Conservation (phyloP, 1,139 yeast species). For the Wickerhamomyces sp. region DNA sequence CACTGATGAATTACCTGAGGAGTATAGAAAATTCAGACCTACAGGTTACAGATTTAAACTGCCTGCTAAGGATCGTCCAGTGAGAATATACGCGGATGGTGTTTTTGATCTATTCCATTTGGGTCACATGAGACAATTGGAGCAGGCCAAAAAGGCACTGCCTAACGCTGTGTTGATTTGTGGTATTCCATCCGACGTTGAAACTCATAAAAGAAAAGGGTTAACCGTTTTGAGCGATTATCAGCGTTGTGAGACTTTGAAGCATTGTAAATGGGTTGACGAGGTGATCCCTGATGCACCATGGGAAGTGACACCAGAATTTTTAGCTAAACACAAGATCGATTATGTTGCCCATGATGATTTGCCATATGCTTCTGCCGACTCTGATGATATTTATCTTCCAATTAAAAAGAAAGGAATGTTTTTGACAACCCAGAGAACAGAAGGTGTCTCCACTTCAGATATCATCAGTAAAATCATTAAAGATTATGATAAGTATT, state of each 20-base stretch:
- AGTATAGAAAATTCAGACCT: slow-evolving; percentile 66
- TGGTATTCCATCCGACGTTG: slow-evolving; percentile 86
- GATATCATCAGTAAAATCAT: slow-evolving; percentile 94
- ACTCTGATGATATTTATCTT: slow-evolving; percentile 83
- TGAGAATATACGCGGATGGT: slow-evolving; percentile 94
- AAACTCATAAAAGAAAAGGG: slow-evolving; percentile 90
- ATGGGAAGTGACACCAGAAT: slow-evolving; percentile 88
- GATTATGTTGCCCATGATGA: slow-evolving; percentile 99
- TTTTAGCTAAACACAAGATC: slow-evolving; percentile 69
- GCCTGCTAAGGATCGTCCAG: slow-evolving; percentile 84
- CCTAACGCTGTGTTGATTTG: slow-evolving; percentile 80
- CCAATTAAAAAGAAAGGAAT: slow-evolving; percentile 88
- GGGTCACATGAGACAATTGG: slow-evolving; percentile 96
- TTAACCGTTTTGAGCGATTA: slow-evolving; percentile 82
- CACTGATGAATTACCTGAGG: slow-evolving; percentile 58
- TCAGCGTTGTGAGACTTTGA: slow-evolving; percentile 83
- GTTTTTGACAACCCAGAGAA: slow-evolving; percentile 92
- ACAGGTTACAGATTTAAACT: slow-evolving; percentile 63
- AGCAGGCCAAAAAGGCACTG: slow-evolving; percentile 92
- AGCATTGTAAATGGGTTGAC: slow-evolving; percentile 95
- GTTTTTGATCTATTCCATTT: slow-evolving; percentile 93
- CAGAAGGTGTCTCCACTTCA: slow-evolving; percentile 93
- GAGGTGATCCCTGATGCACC: slow-evolving; percentile 94
- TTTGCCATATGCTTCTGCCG: slow-evolving; percentile 85
- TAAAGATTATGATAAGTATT: slow-evolving; percentile 91